Evolutionary conservation across 148 eudicot species (phyloP).

Genomic region (Chenopodium suecicum): DNA sequence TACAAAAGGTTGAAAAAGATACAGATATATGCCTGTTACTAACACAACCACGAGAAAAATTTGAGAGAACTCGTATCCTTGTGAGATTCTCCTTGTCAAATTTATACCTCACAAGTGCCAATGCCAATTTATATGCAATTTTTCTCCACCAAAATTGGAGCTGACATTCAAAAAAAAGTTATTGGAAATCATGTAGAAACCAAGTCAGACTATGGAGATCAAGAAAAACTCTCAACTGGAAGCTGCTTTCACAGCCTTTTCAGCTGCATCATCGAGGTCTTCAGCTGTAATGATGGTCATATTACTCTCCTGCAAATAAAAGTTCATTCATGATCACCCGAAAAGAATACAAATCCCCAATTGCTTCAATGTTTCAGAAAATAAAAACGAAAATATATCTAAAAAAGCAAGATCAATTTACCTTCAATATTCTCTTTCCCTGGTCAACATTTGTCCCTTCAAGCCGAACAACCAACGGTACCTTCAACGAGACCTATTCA

Average conservation of each 20-base stretch:
- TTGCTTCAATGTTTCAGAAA: neutral
- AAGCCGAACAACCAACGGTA: constrained; percentile 85
- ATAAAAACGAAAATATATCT: neutral
- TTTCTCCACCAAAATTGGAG: constrained; percentile 26
- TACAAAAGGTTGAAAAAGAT: neutral
- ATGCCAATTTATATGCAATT: constrained; percentile 23
- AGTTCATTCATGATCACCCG: neutral
- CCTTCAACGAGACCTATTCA: constrained; percentile 78
- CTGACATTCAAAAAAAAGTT: neutral
- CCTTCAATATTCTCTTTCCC: constrained; percentile 93
- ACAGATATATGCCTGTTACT: neutral
- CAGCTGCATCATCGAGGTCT: constrained; percentile 96
- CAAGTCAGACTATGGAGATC: constrained; percentile 2
- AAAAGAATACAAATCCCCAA: neutral
- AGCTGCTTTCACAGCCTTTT: constrained; percentile 79
- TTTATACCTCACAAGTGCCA: constrained; percentile 14
- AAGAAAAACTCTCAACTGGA: constrained; percentile 23
- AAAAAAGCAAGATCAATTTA: constrained; percentile 20
- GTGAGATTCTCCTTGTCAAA: constrained; percentile 1
- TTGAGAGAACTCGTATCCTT: neutral
- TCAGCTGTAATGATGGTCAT: constrained; percentile 88
- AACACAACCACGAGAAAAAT: neutral
- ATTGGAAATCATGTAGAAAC: constrained; percentile 1
- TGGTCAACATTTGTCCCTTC: constrained; percentile 98
- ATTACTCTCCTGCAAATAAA: constrained; percentile 78